Conservation (phyloP, 2,329 filamentous ascomycete species). For the Epichloe sibirici region DNA sequence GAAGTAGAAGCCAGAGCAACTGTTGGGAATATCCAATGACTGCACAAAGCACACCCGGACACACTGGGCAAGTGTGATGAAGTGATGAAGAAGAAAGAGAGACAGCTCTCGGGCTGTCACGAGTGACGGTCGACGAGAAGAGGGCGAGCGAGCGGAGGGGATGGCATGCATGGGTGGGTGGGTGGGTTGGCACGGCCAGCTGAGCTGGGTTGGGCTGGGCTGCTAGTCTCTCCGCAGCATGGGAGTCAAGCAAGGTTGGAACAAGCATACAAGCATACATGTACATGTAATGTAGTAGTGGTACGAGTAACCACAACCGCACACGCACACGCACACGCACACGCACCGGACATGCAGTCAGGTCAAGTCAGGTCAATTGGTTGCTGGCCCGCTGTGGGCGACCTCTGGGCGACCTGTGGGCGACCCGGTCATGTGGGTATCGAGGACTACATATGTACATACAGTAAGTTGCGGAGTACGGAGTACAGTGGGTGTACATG, state of each 20-base stretch:
- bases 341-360: background rate
- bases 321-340: background rate
- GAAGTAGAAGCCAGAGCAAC: conserved; percentile 8
- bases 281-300: background rate
- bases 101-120: background rate
- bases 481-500: too few species aligned
- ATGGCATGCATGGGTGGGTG: background rate
- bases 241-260: background rate
- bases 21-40: conserved; percentile 11
- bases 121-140: background rate
- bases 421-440: background rate
- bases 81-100: conserved; percentile 2
- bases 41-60: conserved; percentile 8
- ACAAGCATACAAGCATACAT: background rate
- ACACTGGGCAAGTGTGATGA: background rate
- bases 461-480: too few species aligned
- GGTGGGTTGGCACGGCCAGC: background rate
- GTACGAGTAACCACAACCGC: too few species aligned
- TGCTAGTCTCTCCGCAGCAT: background rate
- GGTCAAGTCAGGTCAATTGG: background rate
- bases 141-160: conserved; percentile 1
- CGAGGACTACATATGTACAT: background rate
- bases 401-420: background rate
- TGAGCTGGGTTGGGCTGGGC: background rate
- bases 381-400: background rate